phyloP scores from a whole-genome alignment of 148 eudicot species.

The Simmondsia chinensis region DNA sequence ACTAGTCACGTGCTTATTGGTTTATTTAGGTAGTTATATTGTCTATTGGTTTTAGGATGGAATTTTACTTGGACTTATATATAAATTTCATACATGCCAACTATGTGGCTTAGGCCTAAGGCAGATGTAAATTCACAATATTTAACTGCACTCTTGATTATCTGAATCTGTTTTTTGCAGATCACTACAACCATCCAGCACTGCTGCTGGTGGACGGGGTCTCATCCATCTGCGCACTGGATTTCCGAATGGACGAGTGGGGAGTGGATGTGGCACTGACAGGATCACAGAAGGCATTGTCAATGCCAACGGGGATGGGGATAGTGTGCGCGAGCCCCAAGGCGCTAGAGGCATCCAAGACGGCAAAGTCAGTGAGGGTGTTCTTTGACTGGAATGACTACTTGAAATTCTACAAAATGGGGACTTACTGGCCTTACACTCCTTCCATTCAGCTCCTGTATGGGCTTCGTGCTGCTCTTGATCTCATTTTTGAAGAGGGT shows the following conservation, averaged over 20 bases:
- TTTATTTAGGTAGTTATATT: too few relatives aligned
- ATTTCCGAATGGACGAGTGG: conserved; percentile 99
- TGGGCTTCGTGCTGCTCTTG: conserved; percentile 85
- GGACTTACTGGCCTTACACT: conserved; percentile 96
- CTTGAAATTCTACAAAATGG: conserved; percentile 88
- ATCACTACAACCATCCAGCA: conserved; percentile 95
- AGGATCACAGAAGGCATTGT: conserved; percentile 98
- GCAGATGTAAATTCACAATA: too few relatives aligned
- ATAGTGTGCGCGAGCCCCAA: conserved; percentile 90
- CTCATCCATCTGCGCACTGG: conserved; percentile 94
- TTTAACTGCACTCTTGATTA: too few relatives aligned
- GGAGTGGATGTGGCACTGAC: conserved; percentile 94
- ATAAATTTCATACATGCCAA: too few relatives aligned
- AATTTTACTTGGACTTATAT: too few relatives aligned
- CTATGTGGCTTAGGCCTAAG: too few relatives aligned
- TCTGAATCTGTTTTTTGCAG: conserved; percentile 33
- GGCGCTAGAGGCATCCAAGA: conserved; percentile 78
- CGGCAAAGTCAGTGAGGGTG: conserved; percentile 81
- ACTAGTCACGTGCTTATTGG: too few relatives aligned
- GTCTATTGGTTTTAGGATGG: too few relatives aligned
- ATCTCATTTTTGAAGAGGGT: conserved; percentile 91
- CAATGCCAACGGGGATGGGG: conserved; percentile 94
- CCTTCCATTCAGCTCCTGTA: conserved; percentile 94
- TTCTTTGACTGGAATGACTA: conserved; percentile 98
- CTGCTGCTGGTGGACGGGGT: conserved; percentile 91